Conservation (phyloP, 2,329 filamentous ascomycete species). For the Ceratocystis harringtonii region DNA sequence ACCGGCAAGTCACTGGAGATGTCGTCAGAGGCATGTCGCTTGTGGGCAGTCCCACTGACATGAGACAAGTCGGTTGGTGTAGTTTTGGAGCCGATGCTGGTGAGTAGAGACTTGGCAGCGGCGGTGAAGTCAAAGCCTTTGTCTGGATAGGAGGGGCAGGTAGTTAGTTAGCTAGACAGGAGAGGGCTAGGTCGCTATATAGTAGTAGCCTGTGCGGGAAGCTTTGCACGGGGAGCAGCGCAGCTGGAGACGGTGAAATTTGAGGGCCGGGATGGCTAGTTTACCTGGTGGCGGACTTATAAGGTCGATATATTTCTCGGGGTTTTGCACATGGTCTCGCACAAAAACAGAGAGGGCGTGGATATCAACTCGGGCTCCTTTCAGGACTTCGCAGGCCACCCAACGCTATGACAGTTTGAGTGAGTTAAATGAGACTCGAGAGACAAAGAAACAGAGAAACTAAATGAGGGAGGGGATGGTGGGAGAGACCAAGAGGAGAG, state of each 20-base stretch:
- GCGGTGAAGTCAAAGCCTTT: neutral
- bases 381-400: constrained; percentile 4
- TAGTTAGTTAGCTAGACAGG: neutral
- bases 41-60: neutral
- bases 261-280: neutral
- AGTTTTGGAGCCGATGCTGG: neutral
- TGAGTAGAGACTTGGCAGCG: neutral
- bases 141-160: neutral
- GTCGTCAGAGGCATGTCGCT: neutral
- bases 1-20: neutral
- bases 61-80: neutral
- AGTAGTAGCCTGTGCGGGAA: neutral
- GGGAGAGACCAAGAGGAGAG: neutral
- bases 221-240: neutral
- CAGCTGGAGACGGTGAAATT: neutral
- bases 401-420: neutral
- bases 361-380: neutral
- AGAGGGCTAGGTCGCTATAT: neutral
- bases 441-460: neutral
- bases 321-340: neutral
- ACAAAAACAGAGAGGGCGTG: constrained; percentile 10
- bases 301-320: neutral
- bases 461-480: neutral
- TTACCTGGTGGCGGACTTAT: neutral
- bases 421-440: neutral